Percentiles rank a stretch among this genome's conserved stretches.
Conservation (phyloP, 106 monocot genomes). For the Dendrobium officinale region DNA sequence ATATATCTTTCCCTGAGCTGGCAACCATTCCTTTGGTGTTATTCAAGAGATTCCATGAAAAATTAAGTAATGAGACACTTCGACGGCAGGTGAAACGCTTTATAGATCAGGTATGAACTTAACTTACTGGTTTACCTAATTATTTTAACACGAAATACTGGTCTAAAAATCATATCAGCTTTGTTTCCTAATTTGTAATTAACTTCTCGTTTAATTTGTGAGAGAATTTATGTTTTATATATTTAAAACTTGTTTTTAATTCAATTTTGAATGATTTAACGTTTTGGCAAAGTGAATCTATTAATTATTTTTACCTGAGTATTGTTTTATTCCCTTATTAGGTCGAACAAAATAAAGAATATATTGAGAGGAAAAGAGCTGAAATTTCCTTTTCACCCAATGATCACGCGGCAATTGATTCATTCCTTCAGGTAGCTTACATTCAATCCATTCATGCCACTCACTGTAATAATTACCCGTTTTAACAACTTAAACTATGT, state of each 20-base stretch:
- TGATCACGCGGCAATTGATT: conserved; percentile 55
- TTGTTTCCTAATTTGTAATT: not conserved
- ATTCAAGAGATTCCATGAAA: conserved; percentile 62
- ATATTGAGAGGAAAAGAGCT: conserved; percentile 67
- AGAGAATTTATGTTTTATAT: too few relatives aligned
- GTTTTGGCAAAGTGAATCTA: not conserved
- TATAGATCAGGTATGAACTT: conserved; percentile 74
- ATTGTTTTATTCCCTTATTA: conserved; percentile 11
- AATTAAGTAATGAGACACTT: conserved; percentile 36
- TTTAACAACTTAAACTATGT: not conserved
- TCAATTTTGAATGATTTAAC: not conserved
- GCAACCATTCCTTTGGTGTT: conserved; percentile 71
- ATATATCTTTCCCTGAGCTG: conserved; percentile 87
- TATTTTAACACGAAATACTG: not conserved
- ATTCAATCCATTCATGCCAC: not conserved
- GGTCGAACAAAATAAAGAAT: conserved; percentile 57
- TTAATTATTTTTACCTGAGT: not conserved
- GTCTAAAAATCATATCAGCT: not conserved
- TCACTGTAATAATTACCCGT: not conserved
- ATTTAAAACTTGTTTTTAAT: not conserved
- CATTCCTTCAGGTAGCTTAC: conserved; percentile 49
- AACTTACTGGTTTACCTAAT: not conserved
- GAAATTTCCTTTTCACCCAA: conserved; percentile 72
- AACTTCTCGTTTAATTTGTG: not conserved
- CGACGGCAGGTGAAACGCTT: conserved; percentile 59